phyloP scores from a whole-genome alignment of 2,329 filamentous ascomycete genomes.

The Metarhizium humberi region DNA sequence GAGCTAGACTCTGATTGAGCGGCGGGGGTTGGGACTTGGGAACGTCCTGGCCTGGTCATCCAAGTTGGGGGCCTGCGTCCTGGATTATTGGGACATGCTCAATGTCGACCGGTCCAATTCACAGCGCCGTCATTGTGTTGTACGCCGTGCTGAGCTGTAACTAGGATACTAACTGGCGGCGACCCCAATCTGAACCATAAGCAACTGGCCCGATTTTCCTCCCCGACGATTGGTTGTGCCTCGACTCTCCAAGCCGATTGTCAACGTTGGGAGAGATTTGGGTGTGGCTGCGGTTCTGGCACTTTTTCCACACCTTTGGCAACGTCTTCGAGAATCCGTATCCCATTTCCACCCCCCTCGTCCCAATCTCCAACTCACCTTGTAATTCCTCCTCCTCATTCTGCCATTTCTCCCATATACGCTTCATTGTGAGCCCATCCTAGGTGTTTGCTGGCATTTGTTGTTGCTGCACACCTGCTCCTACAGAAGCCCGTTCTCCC shows the following conservation, averaged over 20 bases:
- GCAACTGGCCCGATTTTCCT: neutral
- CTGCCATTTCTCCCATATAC: neutral
- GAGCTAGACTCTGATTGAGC: neutral
- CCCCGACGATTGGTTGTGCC: neutral
- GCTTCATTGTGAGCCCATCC: conserved; percentile 6
- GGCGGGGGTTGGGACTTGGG: neutral
- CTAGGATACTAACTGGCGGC: neutral
- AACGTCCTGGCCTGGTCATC: neutral
- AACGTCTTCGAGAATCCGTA: neutral
- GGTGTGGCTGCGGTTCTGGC: conserved; percentile 1
- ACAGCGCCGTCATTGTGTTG: too few relatives aligned
- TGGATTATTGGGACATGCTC: too few relatives aligned
- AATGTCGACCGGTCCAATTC: too few relatives aligned
- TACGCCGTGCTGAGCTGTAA: neutral
- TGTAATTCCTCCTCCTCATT: conserved; percentile 5
- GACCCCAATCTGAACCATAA: too few relatives aligned
- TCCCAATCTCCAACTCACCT: conserved; percentile 1
- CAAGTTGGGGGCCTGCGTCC: neutral
- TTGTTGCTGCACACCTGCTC: conserved; percentile 6
- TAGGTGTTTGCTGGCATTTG: conserved; percentile 4
- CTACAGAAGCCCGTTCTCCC: neutral
- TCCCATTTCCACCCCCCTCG: neutral
- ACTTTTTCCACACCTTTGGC: neutral
- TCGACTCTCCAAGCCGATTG: neutral
- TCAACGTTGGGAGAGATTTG: conserved; percentile 3